Evolutionary conservation across 2,329 filamentous ascomycete genomes (phyloP).

Genomic region (Oidium heveae): DNA sequence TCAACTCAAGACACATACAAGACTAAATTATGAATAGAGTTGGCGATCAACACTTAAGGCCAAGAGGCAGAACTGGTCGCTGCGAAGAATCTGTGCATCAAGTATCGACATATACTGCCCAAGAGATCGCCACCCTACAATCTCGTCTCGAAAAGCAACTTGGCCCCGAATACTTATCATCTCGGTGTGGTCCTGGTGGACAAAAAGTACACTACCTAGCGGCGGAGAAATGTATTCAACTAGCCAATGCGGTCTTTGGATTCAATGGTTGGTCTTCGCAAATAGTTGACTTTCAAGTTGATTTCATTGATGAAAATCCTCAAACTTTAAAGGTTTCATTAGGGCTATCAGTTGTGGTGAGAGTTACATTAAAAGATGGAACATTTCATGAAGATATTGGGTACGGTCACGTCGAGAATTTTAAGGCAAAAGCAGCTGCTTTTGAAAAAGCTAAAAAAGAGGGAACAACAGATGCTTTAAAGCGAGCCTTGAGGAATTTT

Average conservation of each 20-base stretch:
- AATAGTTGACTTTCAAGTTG: constrained; percentile 85
- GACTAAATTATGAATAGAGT: constrained; percentile 22
- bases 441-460: constrained; percentile 99
- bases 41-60: constrained; percentile 34
- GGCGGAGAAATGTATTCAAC: constrained; percentile 88
- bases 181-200: constrained; percentile 58
- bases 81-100: constrained; percentile 48
- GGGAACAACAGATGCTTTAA: constrained; percentile 81
- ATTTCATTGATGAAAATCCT: constrained; percentile 76
- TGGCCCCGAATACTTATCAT: constrained; percentile 85
- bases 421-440: constrained; percentile 77
- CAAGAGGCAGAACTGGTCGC: constrained; percentile 25
- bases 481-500: constrained; percentile 72
- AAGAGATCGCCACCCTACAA: constrained; percentile 71
- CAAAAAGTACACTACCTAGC: constrained; percentile 79
- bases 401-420: constrained; percentile 91
- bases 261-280: constrained; percentile 96
- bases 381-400: constrained; percentile 97
- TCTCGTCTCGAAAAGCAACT: constrained; percentile 75
- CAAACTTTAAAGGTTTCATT: constrained; percentile 57
- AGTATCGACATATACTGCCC: constrained; percentile 63
- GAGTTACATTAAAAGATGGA: constrained; percentile 74
- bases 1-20: neutral
- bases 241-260: constrained; percentile 86
- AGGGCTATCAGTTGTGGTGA: constrained; percentile 70